Conservation (phyloP, 805 yeast species). For the Kuraishia capsulata region DNA sequence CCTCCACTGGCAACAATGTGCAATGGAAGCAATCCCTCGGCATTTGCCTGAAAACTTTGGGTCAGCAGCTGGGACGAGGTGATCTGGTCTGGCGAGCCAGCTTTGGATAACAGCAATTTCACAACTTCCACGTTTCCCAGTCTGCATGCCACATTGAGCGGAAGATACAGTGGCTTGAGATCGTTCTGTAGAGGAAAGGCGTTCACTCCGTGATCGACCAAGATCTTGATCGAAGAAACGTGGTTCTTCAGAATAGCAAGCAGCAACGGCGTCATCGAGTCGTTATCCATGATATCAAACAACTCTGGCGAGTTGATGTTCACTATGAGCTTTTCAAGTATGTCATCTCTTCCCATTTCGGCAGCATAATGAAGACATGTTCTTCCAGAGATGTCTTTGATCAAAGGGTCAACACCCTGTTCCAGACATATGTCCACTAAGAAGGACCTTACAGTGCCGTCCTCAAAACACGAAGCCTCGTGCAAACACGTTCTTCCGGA, state of each 20-base stretch:
- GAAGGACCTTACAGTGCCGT: constrained; percentile 7
- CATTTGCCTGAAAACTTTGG: constrained; percentile 51
- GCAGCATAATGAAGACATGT: constrained; percentile 86
- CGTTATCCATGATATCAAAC: constrained; percentile 55
- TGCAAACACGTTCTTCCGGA: constrained; percentile 71
- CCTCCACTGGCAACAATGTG: constrained; percentile 88
- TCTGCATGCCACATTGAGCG: constrained; percentile 83
- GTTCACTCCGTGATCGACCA: constrained; percentile 40
- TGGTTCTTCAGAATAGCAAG: constrained; percentile 68
- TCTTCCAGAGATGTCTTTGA: constrained; percentile 62
- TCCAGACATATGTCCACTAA: constrained; percentile 17
- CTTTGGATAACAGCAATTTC: constrained; percentile 42
- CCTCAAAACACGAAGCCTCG: constrained; percentile 35
- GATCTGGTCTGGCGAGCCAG: constrained; percentile 11
- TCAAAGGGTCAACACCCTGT: constrained; percentile 6
- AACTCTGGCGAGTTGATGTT: constrained; percentile 18
- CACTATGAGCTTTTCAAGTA: constrained; percentile 27
- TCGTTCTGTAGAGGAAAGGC: constrained; percentile 39
- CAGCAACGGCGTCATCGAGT: constrained; percentile 74
- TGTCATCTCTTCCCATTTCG: constrained; percentile 39
- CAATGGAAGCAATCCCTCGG: constrained; percentile 82
- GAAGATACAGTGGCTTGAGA: constrained; percentile 54
- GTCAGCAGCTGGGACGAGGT: constrained; percentile 14
- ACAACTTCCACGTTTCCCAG: constrained; percentile 70
- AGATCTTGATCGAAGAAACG: constrained; percentile 39